A percentile compares a stretch with the other conserved stretches of the same genome.
Conservation (phyloP, 1,284 basidiomycete genomes). For the Pyrrhoderma noxium region DNA sequence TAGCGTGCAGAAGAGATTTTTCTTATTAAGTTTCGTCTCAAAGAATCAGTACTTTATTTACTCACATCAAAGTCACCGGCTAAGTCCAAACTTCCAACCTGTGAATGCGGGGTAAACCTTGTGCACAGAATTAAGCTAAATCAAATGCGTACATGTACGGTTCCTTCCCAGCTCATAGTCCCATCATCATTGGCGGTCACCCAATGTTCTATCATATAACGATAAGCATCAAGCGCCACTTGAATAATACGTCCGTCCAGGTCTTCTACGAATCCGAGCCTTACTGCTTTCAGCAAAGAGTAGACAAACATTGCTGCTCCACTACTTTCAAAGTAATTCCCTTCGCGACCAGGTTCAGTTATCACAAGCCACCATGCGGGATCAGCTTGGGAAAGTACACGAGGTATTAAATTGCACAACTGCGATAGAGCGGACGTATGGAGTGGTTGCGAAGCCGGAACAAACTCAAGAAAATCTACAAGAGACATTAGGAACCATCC, state of each 20-base stretch:
- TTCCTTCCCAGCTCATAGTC: constrained; percentile 38
- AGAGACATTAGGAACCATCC: constrained; percentile 48
- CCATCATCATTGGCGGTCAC: constrained; percentile 37
- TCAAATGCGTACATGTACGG: constrained; percentile 36
- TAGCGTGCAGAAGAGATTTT: constrained; percentile 19
- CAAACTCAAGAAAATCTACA: constrained; percentile 30
- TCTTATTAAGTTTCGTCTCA: too few relatives aligned
- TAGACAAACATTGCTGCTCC: constrained; percentile 43
- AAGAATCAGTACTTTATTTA: too few relatives aligned
- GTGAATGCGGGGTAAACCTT: constrained; percentile 6
- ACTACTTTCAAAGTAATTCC: constrained; percentile 46
- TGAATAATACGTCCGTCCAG: constrained; percentile 28
- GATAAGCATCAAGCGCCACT: constrained; percentile 34
- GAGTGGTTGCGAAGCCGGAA: constrained; percentile 26
- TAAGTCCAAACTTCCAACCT: constrained; percentile 38
- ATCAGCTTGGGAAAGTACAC: constrained; percentile 35
- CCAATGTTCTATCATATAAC: constrained; percentile 35
- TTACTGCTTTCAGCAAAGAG: constrained; percentile 36
- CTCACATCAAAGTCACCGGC: constrained; percentile 35
- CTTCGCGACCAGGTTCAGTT: constrained; percentile 37
- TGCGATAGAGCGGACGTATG: constrained; percentile 26
- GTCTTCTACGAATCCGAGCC: constrained; percentile 36
- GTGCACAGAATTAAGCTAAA: too few relatives aligned
- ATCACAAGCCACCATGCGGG: constrained; percentile 45
- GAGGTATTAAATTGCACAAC: constrained; percentile 31